phyloP scores from a whole-genome alignment of 768 basidiomycete species.

The Pisolithus albus region DNA sequence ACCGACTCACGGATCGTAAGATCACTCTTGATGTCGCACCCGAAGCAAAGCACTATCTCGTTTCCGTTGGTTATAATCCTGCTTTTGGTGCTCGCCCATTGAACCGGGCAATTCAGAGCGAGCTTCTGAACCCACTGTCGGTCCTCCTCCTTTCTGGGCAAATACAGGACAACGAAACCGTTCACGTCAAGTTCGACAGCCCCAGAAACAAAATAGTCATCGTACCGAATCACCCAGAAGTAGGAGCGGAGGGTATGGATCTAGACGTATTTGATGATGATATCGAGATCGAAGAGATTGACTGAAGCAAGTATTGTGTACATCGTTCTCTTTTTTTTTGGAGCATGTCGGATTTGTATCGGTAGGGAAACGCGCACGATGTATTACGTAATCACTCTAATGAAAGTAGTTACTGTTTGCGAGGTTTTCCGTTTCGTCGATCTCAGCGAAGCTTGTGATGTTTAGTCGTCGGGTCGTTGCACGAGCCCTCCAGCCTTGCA shows the following conservation, averaged over 20 bases:
- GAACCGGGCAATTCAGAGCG: constrained; percentile 85
- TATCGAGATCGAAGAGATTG: constrained; percentile 60
- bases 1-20: constrained; percentile 72
- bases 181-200: constrained; percentile 71
- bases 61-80: constrained; percentile 71
- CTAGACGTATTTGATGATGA: constrained; percentile 54
- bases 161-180: constrained; percentile 74
- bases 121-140: constrained; percentile 88
- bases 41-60: constrained; percentile 70
- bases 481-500: constrained; percentile 11
- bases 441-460: constrained; percentile 13
- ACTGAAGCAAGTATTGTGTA: constrained; percentile 23
- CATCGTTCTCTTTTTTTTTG: background rate
- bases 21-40: constrained; percentile 72
- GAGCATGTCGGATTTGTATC: background rate
- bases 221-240: constrained; percentile 75
- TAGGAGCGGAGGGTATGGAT: constrained; percentile 40
- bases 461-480: constrained; percentile 21
- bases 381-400: background rate
- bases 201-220: constrained; percentile 73
- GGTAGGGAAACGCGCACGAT: background rate
- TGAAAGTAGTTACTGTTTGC: background rate
- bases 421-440: constrained; percentile 5
- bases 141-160: constrained; percentile 77
- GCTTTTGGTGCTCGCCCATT: constrained; percentile 89